These are phyloP conservation scores for Metschnikowia chrysomelidarum DNA, from an alignment of 805 yeast species.

Conservation along the genomic window DNA sequence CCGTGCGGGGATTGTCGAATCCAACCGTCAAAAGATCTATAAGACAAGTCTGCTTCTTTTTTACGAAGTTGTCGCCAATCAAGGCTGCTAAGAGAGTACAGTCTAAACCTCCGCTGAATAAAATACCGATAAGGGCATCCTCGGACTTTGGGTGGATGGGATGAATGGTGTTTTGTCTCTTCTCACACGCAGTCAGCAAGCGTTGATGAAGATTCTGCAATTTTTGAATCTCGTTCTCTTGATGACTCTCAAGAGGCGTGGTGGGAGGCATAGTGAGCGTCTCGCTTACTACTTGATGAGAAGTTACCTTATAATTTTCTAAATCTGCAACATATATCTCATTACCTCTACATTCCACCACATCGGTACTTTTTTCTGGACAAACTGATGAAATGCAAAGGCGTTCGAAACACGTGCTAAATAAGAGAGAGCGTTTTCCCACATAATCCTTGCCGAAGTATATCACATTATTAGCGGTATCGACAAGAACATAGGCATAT, in stretches of 20 bases:
- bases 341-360: conserved; percentile 57
- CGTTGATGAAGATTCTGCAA: conserved; percentile 16
- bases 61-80: conserved; percentile 18
- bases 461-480: conserved; percentile 36
- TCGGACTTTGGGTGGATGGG: conserved; percentile 44
- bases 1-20: conserved; percentile 83
- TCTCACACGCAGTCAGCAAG: conserved; percentile 39
- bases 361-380: conserved; percentile 21
- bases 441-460: conserved; percentile 83
- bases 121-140: conserved; percentile 40
- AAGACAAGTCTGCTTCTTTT: conserved; percentile 15
- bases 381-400: conserved; percentile 41
- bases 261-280: neutral
- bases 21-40: conserved; percentile 89
- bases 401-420: conserved; percentile 28
- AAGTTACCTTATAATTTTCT: neutral
- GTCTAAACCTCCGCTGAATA: conserved; percentile 95
- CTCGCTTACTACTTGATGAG: neutral
- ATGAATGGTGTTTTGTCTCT: conserved; percentile 58
- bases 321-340: conserved; percentile 45
- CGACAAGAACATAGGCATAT: conserved; percentile 65
- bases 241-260: neutral
- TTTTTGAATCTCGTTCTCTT: neutral
- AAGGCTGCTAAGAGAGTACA: conserved; percentile 77
- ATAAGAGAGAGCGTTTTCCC: conserved; percentile 79